Evolutionary conservation across 345 rosid genomes (phyloP).

Genomic region (Brassica incana): DNA sequence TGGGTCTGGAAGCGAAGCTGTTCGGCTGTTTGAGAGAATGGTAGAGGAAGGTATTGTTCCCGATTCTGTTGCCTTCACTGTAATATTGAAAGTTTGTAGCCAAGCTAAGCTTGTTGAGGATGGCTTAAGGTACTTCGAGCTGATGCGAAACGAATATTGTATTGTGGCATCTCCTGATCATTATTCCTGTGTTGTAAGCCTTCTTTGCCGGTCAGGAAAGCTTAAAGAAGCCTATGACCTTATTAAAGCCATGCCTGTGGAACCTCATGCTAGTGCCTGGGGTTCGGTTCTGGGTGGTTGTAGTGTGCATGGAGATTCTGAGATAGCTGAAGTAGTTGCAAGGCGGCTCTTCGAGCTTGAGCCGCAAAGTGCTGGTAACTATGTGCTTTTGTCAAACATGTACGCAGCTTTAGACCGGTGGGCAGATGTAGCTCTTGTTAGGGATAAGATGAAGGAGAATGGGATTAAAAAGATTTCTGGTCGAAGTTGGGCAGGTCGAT

Average conservation of each 20-base stretch:
- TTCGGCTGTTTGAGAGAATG: slow-evolving; percentile 58
- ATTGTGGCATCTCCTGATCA: slow-evolving; percentile 61
- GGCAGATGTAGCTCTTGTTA: slow-evolving; percentile 56
- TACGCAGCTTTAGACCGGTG: slow-evolving; percentile 68
- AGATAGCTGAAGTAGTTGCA: slow-evolving; percentile 59
- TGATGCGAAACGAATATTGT: slow-evolving; percentile 49
- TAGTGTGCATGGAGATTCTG: slow-evolving; percentile 49
- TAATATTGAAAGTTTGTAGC: slow-evolving; percentile 63
- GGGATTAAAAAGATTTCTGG: slow-evolving; percentile 63
- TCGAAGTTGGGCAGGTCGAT: slow-evolving; percentile 47
- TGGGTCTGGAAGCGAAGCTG: slow-evolving; percentile 50
- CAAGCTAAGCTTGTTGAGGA: slow-evolving; percentile 59
- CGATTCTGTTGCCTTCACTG: slow-evolving; percentile 69
- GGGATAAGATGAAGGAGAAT: slow-evolving; percentile 62
- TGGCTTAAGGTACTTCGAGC: slow-evolving; percentile 54
- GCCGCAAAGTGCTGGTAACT: slow-evolving; percentile 58
- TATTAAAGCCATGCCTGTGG: slow-evolving; percentile 54
- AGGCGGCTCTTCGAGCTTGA: slow-evolving; percentile 55
- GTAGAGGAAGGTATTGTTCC: slow-evolving; percentile 60
- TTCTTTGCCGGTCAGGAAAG: slow-evolving; percentile 61
- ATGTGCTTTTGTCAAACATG: slow-evolving; percentile 69
- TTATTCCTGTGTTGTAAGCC: slow-evolving; percentile 68
- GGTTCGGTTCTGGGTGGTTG: slow-evolving; percentile 74
- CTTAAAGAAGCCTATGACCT: slow-evolving; percentile 57
- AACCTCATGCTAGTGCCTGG: slow-evolving; percentile 64